Percentiles rank a stretch among this genome's conserved stretches.
phyloP scores from a whole-genome alignment of 1,284 basidiomycete species.

The Agaricales sp. region DNA sequence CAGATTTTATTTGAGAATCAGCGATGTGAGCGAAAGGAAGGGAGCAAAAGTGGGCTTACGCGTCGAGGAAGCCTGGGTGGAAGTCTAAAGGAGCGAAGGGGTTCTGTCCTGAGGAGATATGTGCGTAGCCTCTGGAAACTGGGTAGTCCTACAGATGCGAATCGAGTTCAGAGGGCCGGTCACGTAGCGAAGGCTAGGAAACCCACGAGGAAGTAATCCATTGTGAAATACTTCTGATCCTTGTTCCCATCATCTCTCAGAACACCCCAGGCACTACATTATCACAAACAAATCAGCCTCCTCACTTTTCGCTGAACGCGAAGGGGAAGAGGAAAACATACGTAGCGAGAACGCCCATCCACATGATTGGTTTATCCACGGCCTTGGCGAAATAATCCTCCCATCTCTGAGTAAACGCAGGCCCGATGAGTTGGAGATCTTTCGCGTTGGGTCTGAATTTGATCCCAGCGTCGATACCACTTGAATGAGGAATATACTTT shows the following conservation, averaged over 20 bases:
- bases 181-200: conserved; percentile 9
- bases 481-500: no score
- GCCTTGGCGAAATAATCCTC: conserved; percentile 28
- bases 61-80: conserved; percentile 19
- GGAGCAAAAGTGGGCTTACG: conserved; percentile 7
- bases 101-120: conserved; percentile 23
- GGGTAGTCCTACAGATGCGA: conserved; percentile 20
- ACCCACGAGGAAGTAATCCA: conserved; percentile 21
- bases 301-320: neutral
- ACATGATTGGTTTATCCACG: conserved; percentile 38
- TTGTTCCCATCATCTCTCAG: neutral
- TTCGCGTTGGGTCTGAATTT: conserved; percentile 34
- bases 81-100: conserved; percentile 21
- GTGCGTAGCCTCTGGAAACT: conserved; percentile 23
- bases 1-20: no score
- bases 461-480: conserved; percentile 32
- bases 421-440: conserved; percentile 29
- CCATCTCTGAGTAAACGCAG: conserved; percentile 34
- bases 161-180: conserved; percentile 2
- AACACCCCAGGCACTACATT: no score
- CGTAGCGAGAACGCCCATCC: conserved; percentile 23
- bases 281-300: no score
- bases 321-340: conserved; percentile 10
- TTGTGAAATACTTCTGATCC: conserved; percentile 20
- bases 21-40: neutral